Percentiles rank a stretch among this genome's conserved stretches.
Evolutionary conservation across 371 early-diverging fungal genomes (phyloP).

Genomic region (Choanephora cucurbitarum): DNA sequence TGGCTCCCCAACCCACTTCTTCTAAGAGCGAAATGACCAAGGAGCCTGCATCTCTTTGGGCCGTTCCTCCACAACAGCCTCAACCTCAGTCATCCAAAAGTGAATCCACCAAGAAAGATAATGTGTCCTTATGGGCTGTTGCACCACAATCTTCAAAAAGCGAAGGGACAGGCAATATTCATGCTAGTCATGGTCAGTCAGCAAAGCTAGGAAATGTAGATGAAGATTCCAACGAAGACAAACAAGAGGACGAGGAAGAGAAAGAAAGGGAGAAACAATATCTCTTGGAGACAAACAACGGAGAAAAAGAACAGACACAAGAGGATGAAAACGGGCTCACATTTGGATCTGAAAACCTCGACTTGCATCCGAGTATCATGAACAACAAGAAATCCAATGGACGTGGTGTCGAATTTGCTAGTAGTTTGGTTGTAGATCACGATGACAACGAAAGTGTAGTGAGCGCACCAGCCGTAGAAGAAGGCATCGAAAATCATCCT

Average conservation of each 20-base stretch:
- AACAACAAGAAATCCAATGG: neutral
- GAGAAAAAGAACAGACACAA: neutral
- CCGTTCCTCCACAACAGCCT: neutral
- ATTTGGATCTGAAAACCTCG: constrained; percentile 24
- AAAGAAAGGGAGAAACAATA: too few species aligned
- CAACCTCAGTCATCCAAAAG: too few species aligned
- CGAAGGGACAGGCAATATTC: too few species aligned
- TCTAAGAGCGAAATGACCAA: neutral
- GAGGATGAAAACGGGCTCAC: neutral
- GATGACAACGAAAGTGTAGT: constrained; percentile 5
- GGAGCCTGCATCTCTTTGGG: neutral
- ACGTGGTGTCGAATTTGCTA: constrained; percentile 15
- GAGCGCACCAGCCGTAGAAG: constrained; percentile 15
- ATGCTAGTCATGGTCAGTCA: too few species aligned
- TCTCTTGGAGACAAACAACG: too few species aligned
- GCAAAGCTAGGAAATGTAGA: too few species aligned
- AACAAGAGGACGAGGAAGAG: too few species aligned
- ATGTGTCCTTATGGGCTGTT: neutral
- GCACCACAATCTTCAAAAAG: constrained; percentile 1
- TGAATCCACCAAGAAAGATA: neutral
- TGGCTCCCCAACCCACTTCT: constrained; percentile 14
- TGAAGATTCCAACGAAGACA: too few species aligned
- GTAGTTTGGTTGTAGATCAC: neutral
- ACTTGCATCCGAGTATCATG: constrained; percentile 28
- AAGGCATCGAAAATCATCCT: constrained; percentile 9